Percentiles rank a stretch among this genome's conserved stretches.
Conservation (phyloP, 306 rosid species). For the Trifolium dubium region DNA sequence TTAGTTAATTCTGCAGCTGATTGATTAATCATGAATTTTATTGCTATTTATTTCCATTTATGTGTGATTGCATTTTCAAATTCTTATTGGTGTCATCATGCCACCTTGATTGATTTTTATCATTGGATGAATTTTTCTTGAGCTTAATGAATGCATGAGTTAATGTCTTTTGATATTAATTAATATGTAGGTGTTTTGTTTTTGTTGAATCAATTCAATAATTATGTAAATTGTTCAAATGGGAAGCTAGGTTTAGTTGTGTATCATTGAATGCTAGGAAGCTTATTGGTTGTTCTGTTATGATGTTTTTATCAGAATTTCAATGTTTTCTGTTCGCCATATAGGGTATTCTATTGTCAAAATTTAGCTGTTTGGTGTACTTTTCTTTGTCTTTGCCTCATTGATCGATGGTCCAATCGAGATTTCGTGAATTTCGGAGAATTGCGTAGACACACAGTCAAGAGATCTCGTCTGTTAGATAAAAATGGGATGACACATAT, state of each 20-base stretch:
- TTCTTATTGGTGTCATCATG: background rate
- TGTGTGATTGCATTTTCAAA: background rate
- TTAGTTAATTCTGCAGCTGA: background rate
- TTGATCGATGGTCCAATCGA: background rate
- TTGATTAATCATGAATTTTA: background rate
- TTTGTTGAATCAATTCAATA: background rate
- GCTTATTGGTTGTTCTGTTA: background rate
- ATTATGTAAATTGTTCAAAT: constrained; percentile 22
- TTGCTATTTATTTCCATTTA: background rate
- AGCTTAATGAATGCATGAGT: background rate
- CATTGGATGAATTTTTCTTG: background rate
- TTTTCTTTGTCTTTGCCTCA: background rate
- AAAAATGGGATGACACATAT: background rate
- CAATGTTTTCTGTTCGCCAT: background rate
- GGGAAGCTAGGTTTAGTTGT: background rate
- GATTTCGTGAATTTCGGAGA: background rate
- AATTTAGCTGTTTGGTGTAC: background rate
- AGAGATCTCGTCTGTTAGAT: background rate
- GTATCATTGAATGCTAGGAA: constrained; percentile 8
- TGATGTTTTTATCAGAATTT: background rate
- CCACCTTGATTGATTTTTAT: background rate
- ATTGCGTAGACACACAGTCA: background rate
- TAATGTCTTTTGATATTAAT: background rate
- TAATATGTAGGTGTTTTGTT: background rate
- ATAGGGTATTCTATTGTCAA: background rate